Evolutionary conservation across 257 asterid species (phyloP), one percentile per base, ranked within the genome.

Genomic region (Catharanthus roseus): DNA sequence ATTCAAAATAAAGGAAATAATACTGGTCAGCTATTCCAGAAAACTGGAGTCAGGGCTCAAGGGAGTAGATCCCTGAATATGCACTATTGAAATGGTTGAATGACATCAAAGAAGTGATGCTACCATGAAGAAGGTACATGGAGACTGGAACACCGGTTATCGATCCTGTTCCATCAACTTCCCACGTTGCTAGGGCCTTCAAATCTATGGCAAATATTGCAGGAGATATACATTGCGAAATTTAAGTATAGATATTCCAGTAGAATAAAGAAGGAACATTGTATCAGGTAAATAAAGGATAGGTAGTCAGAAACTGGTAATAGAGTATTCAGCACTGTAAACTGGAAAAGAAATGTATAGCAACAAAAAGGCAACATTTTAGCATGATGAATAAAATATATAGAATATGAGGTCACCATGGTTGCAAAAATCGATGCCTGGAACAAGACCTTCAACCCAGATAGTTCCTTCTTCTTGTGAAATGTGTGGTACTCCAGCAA

Each of bases 341-440:
- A 34, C 2, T 45, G 51, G 41, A 21, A 10, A 68, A 67, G 10
- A 58, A 66, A 57, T 23, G 34, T 24, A 60, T 16, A 31, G 62
- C 41, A 12, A 0, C 12, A 21, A 38, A 38, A 45, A 41, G 61
- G 21, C 51, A 38, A 38, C 4, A 57, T 16, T 73, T 38, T 53
- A 58, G 2, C 3, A 31, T 36, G 10, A 64, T 34, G 23, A 58
- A 24, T 58, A 21, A 3, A 21, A 18, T 33, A 34, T 5, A 67
- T 5, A 51, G 29, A 55, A 67, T 16, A 31, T 71, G 36, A 55
- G 49, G 79, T 81, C 88, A 93, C 99, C 96, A 73, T 95, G 97
- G 82, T 95, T 95, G 96, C 99, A 95, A 79, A 91, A 95, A 77
- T 91, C 99, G 73, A 95, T 95, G 83, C 97, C 97, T 9, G 97